Base-by-base conservation (phyloP, 805 yeast genomes). In the Yamadazyma paraphyllophila region DNA sequence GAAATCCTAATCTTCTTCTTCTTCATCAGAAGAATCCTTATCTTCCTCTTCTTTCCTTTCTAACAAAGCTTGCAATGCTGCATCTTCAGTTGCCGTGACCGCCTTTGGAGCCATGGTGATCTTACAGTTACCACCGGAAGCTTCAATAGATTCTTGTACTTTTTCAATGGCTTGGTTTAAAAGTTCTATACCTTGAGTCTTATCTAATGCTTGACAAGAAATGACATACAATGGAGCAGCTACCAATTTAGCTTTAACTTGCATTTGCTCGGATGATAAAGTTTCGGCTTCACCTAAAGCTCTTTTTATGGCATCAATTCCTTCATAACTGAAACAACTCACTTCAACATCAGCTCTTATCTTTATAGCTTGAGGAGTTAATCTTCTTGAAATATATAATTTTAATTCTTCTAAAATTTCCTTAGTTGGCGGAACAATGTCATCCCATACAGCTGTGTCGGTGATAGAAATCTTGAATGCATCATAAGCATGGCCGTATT, bases 61-160 rank as follows among this genome's bases (percentile, higher is more conserved):
- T 81, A 94, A 83, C 55, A 94, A 80, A 50, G 96, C 96, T 70
- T 90, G 96, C 62, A 94, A 81, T 72, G 91, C 97, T 49, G 97
- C 98, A 67, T 94, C 99, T 67, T 94, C 99, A 49, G 94, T 88
- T 50, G 96, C 98, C 46, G 97, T 90, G 55, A 94, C 98, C 36
- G 98, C 97, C 81, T 91, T 92, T 63, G 99, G 98, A 59, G 96
- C 92, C 97, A 92, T 92, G 44, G 95, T 90, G 53, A 92, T 85
- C 56, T 87, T 88, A 66, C 96, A 85, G 47, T 81, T 79, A 62
- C 99, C 99, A 44, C 89, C 96, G 45, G 80, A 77, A 15, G 77
- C 73, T 49, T 77, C 78, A 59, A 94, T 90, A 41, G 82, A 75
- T 57, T 78, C 80, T 49, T 80, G 77, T 52, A 94, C 86, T 56